Percentiles rank a stretch among this genome's conserved stretches.
phyloP scores from a whole-genome alignment of 441 rosid species.

The Kokia cookei region DNA sequence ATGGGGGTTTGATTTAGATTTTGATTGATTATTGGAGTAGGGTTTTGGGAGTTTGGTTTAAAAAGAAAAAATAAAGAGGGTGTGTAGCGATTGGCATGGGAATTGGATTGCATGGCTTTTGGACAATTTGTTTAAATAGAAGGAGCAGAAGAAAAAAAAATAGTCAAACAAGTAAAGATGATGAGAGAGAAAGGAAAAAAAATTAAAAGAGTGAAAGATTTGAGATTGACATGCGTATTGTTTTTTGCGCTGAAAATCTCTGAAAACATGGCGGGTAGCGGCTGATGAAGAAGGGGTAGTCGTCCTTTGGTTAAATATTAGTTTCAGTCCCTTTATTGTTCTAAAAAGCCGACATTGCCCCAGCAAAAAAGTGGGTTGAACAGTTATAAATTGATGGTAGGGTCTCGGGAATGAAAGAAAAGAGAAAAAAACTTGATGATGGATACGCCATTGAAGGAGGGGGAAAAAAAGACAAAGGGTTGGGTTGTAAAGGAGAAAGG shows the following conservation, averaged over 20 bases:
- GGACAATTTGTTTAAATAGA: conserved; percentile 1
- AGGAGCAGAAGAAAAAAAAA: not conserved
- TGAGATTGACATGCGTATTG: conserved; percentile 85
- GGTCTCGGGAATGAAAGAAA: conserved; percentile 74
- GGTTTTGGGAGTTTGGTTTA: not conserved
- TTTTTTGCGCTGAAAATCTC: conserved; percentile 71
- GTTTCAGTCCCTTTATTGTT: not conserved
- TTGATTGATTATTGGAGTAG: not conserved
- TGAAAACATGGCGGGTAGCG: conserved; percentile 90
- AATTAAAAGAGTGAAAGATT: not conserved
- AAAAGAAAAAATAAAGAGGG: not conserved
- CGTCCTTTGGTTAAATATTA: conserved; percentile 6
- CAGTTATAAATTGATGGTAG: not conserved
- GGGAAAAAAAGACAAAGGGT: conserved; percentile 39
- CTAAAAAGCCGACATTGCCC: conserved; percentile 19
- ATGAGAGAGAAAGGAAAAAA: conserved; percentile 5
- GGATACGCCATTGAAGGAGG: conserved; percentile 28
- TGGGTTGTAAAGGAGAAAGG: conserved; percentile 63
- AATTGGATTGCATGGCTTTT: conserved; percentile 19
- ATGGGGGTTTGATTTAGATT: not conserved
- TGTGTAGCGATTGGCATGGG: conserved; percentile 17
- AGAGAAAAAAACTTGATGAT: conserved; percentile 8
- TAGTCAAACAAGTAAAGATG: conserved; percentile 9
- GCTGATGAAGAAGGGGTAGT: conserved; percentile 16
- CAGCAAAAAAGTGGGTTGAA: not conserved